Evolutionary conservation across 148 eudicot genomes (phyloP), one percentile per base, ranked within the genome.

Genomic region (Dysphania ambrosioides): DNA sequence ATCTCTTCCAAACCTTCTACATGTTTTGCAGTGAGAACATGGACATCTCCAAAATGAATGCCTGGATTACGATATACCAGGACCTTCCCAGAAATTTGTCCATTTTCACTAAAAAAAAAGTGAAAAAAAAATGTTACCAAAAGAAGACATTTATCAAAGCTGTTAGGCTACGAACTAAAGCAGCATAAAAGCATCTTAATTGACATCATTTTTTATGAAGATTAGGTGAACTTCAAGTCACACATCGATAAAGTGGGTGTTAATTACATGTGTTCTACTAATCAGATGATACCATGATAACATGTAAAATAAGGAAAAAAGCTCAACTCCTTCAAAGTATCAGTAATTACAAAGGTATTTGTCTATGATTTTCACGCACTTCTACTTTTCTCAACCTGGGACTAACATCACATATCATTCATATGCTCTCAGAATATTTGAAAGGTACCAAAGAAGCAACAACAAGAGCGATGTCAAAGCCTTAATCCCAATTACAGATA

Each of bases 21-120:
- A 63, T 83, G 80, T 21, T 78, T 85, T 13, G 96, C 96, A 67
- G 74, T 75, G 66, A 90, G 68, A 49, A 79, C 53, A 79, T 87
- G 96, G 42, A 90, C 42, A 51, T 90, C 96, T 26, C 96, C 96
- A 72, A 86, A 86, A 69, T 88, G 92, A 77, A 86, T 72, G 12
- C 96, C 96, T 35, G 96, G 96, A 78, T 88, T 83, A 67, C 92
- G 72, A 72, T 90, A 88, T 5, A 90, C 96, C 36, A 90, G 72
- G 3, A 90, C 90, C 53, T 75, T 70, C 11, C 92, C 89, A 0
- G 84, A 85, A 53, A 88, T 69, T 75, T 79, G 92, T 36, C 96
- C 96, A 16, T 70, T 81, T 1, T 85, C 95, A 38, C 95, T 90
- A 72, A 82, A 84, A 21, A 64, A 27, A 21, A 21, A 3, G 55